Conservation (phyloP, 495 filamentous ascomycete species). For the Pseudoneurospora amorphoporcata region DNA sequence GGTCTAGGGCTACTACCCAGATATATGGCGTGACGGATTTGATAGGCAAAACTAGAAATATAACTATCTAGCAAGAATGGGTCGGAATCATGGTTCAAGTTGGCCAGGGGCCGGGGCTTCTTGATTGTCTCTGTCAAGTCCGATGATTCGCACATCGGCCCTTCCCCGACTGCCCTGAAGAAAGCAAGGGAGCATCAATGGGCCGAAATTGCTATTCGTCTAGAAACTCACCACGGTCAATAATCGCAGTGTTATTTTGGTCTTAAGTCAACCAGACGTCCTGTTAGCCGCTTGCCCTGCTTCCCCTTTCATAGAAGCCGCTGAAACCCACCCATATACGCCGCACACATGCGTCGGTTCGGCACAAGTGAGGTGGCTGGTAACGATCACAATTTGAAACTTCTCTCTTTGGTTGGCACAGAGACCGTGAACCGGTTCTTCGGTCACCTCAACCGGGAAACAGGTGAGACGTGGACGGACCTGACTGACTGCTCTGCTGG, state of each 20-base stretch:
- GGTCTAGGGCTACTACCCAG: background rate
- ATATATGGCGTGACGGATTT: background rate
- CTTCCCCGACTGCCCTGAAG: background rate
- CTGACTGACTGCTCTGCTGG: background rate
- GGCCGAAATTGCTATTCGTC: background rate
- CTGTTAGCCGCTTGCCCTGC: background rate
- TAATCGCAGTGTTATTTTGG: background rate
- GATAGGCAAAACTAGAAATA: background rate
- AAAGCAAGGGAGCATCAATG: background rate
- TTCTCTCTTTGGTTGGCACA: background rate
- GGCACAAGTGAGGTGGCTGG: background rate
- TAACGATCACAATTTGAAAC: background rate
- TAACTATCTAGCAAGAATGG: background rate
- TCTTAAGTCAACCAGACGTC: background rate
- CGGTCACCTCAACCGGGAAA: background rate
- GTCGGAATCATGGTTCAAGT: background rate
- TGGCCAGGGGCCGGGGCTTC: background rate
- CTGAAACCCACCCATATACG: background rate
- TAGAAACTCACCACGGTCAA: background rate
- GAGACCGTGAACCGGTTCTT: background rate
- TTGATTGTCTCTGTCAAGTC: background rate
- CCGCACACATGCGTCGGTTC: background rate
- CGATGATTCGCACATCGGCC: background rate
- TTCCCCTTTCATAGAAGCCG: background rate
- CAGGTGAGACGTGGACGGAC: background rate